Base-by-base conservation (phyloP, 805 yeast genomes). In the Clavispora fructus region DNA sequence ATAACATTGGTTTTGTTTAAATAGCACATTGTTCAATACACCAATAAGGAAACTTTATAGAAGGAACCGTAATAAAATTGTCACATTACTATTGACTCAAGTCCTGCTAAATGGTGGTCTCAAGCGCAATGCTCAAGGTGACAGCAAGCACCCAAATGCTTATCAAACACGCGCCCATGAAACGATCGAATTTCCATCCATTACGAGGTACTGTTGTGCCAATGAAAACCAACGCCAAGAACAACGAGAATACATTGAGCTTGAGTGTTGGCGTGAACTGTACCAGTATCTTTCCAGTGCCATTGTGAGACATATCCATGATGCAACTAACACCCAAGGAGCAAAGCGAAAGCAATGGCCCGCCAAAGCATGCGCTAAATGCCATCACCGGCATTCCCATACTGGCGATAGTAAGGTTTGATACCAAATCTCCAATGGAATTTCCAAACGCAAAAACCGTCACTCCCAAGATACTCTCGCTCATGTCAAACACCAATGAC, bases 331-430 rank as follows among this genome's bases (percentile, higher is more conserved):
- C 57, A 0, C 97, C 97, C 49, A 92, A 67, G 0, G 97, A 95
- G 35, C 91, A 71, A 10, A 94, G 68, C 44, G 90, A 85, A 37
- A 94, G 62, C 47, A 92, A 65, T 0, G 98, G 98, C 1, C 97
- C 89, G 0, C 97, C 98, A 62, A 91, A 85, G 59, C 98, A 91
- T 0, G 97, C 97, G 27, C 94, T 87, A n/a, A 94, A 71, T 0
- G 97, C 97, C 86, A 92, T 86, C 40, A 85, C 74, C 0, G 96
- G 87, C 67, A 80, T 82, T 0, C 96, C 96, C 74, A 87, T 77
- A 47, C 71, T 71, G 0, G 96, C 90, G 25, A 92, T 79, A 0
- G 95, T 85, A 31, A 85, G 62, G 55, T 92, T 89, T 0, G 97
- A 85, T 1, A 91, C 82, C 40, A 91, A 68, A 59, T 92, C 99